A percentile compares a stretch with the other conserved stretches of the same genome.
phyloP scores from a whole-genome alignment of 257 asterid genomes.

The Hygrophila difformis region DNA sequence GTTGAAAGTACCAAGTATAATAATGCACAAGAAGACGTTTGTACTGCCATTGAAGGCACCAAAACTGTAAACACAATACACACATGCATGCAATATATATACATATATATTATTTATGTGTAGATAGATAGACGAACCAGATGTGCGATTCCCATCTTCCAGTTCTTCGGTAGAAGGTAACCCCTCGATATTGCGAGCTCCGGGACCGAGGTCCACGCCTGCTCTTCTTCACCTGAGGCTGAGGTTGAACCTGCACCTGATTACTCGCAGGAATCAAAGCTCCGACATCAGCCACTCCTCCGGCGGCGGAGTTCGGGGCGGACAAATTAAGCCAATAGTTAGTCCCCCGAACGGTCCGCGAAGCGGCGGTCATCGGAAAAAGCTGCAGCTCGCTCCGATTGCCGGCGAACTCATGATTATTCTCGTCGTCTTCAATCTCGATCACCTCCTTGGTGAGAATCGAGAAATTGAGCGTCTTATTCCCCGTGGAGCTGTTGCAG shows the following conservation, averaged over 20 bases:
- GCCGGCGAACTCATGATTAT: conserved; percentile 6
- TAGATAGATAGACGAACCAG: conserved; percentile 40
- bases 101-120: no score
- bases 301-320: conserved; percentile 22
- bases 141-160: conserved; percentile 99
- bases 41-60: not conserved
- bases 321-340: conserved; percentile 64
- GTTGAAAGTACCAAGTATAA: no score
- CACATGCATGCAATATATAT: conserved; percentile 19
- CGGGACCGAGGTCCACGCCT: conserved; percentile 96
- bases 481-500: conserved; percentile 35
- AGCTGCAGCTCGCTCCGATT: conserved; percentile 42
- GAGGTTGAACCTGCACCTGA: conserved; percentile 9
- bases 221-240: conserved; percentile 62
- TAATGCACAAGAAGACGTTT: not conserved
- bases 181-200: conserved; percentile 96
- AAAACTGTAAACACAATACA: not conserved
- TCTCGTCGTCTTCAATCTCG: conserved; percentile 29
- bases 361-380: conserved; percentile 32
- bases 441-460: conserved; percentile 33
- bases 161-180: conserved; percentile 88
- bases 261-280: conserved; percentile 15
- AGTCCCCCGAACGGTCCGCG: conserved; percentile 17
- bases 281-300: conserved; percentile 31
- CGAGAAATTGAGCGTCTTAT: conserved; percentile 50